Evolutionary conservation across 495 filamentous ascomycete species (phyloP).

Genomic region (Stereocaulon alpinum): DNA sequence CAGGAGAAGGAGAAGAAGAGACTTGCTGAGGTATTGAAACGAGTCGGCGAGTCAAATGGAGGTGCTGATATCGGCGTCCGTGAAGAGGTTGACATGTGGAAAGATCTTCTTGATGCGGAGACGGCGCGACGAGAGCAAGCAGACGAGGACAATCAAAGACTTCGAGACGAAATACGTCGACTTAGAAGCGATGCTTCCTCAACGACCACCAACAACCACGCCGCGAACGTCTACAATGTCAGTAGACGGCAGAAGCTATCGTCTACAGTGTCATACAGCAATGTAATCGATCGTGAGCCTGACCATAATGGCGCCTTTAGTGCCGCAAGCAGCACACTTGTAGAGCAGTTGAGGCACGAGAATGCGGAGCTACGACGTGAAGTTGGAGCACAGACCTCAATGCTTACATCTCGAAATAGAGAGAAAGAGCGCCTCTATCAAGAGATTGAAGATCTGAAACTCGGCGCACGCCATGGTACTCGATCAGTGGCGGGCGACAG

Average conservation of each 20-base stretch:
- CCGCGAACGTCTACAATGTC: conserved; percentile 51
- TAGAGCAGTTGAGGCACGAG: conserved; percentile 77
- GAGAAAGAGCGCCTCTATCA: conserved; percentile 92
- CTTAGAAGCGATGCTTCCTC: conserved; percentile 51
- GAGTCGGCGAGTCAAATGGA: conserved; percentile 49
- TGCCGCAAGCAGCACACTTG: conserved; percentile 53
- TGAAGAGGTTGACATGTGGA: conserved; percentile 87
- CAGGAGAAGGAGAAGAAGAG: conserved; percentile 73
- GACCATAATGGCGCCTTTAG: conserved; percentile 44
- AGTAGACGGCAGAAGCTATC: conserved; percentile 46
- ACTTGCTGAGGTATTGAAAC: conserved; percentile 67
- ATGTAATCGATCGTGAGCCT: conserved; percentile 50
- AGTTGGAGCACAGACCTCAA: conserved; percentile 90
- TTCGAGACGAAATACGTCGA: conserved; percentile 75
- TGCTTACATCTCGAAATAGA: conserved; percentile 91
- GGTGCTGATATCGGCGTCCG: conserved; percentile 62
- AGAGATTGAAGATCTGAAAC: conserved; percentile 93
- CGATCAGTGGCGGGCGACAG: conserved; percentile 73
- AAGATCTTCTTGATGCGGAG: conserved; percentile 90
- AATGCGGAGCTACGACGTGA: conserved; percentile 87
- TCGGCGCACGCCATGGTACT: conserved; percentile 58
- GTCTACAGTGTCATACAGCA: conserved; percentile 50
- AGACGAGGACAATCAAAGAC: conserved; percentile 73
- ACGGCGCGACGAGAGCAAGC: conserved; percentile 80
- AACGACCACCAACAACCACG: conserved; percentile 34